These are phyloP conservation scores for Tricholoma saponaceum DNA, from an alignment of 768 basidiomycete genomes.

Conservation along the genomic window DNA sequence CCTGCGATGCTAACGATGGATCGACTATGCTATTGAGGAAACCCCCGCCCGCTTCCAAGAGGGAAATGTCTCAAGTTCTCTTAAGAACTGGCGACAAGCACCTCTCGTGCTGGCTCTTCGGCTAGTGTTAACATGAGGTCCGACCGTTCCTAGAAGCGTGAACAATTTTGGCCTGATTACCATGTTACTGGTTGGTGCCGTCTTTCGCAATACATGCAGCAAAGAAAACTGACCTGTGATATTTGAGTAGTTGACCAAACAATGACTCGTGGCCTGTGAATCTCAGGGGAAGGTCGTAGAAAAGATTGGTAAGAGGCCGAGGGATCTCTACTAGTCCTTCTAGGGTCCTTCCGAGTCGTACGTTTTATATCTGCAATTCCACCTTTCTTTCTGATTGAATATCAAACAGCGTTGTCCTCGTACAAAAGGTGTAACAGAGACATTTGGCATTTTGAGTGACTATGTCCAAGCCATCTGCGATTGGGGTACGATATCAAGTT, in stretches of 20 bases:
- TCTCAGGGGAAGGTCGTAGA: conserved; percentile 37
- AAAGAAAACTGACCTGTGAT: conserved; percentile 5
- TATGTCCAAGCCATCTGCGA: conserved; percentile 40
- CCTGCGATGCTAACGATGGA: conserved; percentile 91
- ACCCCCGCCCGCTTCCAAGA: conserved; percentile 86
- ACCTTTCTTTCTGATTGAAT: not conserved
- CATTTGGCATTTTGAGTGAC: conserved; percentile 42
- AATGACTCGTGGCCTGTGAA: conserved; percentile 79
- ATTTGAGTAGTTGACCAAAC: conserved; percentile 44
- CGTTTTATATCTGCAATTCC: conserved; percentile 4
- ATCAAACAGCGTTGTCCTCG: conserved; percentile 9
- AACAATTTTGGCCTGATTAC: conserved; percentile 64
- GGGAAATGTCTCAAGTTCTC: conserved; percentile 83
- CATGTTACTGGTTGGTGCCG: conserved; percentile 61
- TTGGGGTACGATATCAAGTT: conserved; percentile 23
- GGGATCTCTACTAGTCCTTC: conserved; percentile 14
- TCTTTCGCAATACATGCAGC: not conserved
- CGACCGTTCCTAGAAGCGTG: conserved; percentile 31
- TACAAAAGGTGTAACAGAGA: conserved; percentile 17
- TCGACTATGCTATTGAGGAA: conserved; percentile 65
- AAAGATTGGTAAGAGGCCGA: conserved; percentile 14
- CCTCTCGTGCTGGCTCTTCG: conserved; percentile 59
- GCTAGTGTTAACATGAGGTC: conserved; percentile 9
- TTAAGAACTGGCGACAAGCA: conserved; percentile 87
- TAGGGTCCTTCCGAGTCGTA: conserved; percentile 24